Evolutionary conservation across 2,329 filamentous ascomycete species (phyloP), one percentile per base, ranked within the genome.

Genomic region (Akanthomyces uredinophilus): DNA sequence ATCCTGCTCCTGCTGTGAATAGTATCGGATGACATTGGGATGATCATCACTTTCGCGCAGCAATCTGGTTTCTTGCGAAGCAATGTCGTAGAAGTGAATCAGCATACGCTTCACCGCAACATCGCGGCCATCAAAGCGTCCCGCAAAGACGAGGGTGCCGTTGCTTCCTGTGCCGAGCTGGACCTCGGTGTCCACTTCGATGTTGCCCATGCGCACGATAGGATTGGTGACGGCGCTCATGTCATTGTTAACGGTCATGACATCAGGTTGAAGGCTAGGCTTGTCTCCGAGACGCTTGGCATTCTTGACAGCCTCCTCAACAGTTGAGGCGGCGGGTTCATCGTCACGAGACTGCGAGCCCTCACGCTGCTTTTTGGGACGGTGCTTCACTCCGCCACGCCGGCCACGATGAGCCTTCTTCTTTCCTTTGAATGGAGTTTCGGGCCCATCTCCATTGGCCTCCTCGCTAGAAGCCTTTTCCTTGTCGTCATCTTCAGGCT

Each of bases 81-180:
- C 95, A 68, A 99, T 91, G 66, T 96, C 94, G 72, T 93, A 97
- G 69, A 97, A 97, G 68, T 96, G 91, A 39, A 94, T 91, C 64
- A 98, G 81, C 92, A 99, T 96, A 39, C 95, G 87, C 80, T 99
- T 99, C 53, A 99, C 92, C 1, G 95, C 95, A 29, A 99, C 94
- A 50, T 93, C 89, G 56, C 93, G 88, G 27, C 92, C 92, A 73
- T 96, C 95, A 72, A 96, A 98, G 60, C 88, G 91, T n/a, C 95
- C 95, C 54, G 91, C 89, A 73, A 95, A 98, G 0, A 99, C 95
- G 59, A 96, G 87, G 0, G 95, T 99, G n/a, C 95, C 95, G 71
- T 97, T 96, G 73, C 94, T 98, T 60, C 95, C 95, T 63, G 91
- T 88, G 24, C 87, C 87, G 35, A 89, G 79, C 65, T 87, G 83